A percentile compares a stretch with the other conserved stretches of the same genome.
Evolutionary conservation across 805 yeast genomes (phyloP).

Genomic region (Candida corydali): DNA sequence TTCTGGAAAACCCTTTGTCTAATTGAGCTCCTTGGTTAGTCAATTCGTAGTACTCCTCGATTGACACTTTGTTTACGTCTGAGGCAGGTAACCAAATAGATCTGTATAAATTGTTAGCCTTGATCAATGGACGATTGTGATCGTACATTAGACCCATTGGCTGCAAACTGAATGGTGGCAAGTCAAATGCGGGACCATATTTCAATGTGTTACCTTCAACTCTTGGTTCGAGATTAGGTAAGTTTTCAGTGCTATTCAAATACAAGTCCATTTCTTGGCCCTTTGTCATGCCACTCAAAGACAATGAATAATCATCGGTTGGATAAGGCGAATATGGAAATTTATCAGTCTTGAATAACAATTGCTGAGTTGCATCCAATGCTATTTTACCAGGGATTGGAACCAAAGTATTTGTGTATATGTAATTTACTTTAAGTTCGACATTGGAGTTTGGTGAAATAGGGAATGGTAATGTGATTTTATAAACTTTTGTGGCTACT

Average conservation of each 20-base stretch:
- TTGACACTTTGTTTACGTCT: slow-evolving; percentile 63
- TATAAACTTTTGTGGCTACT: slow-evolving; percentile 25
- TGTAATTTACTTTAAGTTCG: slow-evolving; percentile 46
- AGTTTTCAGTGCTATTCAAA: slow-evolving; percentile 12
- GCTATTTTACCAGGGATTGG: slow-evolving; percentile 65
- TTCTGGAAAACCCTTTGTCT: slow-evolving; percentile 70
- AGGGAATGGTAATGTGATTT: slow-evolving; percentile 56
- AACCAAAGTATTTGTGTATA: slow-evolving; percentile 41
- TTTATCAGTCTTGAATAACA: slow-evolving; percentile 52
- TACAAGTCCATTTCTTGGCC: slow-evolving; percentile 44
- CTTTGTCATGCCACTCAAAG: slow-evolving; percentile 41
- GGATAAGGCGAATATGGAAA: slow-evolving; percentile 59
- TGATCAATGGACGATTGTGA: slow-evolving; percentile 61
- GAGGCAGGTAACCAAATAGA: slow-evolving; percentile 84
- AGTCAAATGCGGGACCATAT: slow-evolving; percentile 51
- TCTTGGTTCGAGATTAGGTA: slow-evolving; percentile 30
- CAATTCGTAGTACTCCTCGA: slow-evolving; percentile 84
- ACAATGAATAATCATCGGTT: slow-evolving; percentile 45
- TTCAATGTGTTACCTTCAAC: slow-evolving; percentile 37
- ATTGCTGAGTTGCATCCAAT: slow-evolving; percentile 57
- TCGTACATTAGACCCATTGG: slow-evolving; percentile 59
- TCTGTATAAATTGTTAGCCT: slow-evolving; percentile 58
- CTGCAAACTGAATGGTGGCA: slow-evolving; percentile 43
- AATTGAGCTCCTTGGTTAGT: slow-evolving; percentile 73
- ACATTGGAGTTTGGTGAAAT: slow-evolving; percentile 58